Base-by-base conservation (phyloP, 225 moss, liverwort and hornwort genomes). In the Lunularia cruciata region DNA sequence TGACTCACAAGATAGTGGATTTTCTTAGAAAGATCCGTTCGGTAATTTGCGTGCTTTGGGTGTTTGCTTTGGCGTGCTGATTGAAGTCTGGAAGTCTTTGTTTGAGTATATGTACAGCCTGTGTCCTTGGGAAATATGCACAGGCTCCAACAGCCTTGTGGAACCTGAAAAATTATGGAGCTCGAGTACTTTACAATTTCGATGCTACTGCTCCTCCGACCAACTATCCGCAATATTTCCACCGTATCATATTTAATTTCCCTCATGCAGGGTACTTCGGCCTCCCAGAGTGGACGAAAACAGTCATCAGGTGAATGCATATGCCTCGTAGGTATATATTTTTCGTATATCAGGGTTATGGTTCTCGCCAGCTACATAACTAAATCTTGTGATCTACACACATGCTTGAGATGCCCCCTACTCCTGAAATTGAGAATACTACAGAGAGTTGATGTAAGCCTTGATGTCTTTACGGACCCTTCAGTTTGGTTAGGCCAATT, bases 251-350 rank as follows among this genome's bases (percentile, higher is more conserved):
- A 14, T 69, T 69, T 40, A 69, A 69, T 30, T 69, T 69, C 19
- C 69, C 69, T 57, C 69, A 69, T 28, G 69, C 69, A 3, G 69
- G 69, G 7, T 69, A 69, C 56, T 69, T 69, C 57, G 56, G 56
- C 5, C 28, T 8, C 8, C 56, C 27, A 0, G 69, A 69, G 20
- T 56, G 38, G 27, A 16, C 13, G 2, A 55, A 37, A 8, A 39
- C 1, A 8, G 69, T 69, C 3, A 69, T 69, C 26, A 39, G 16
- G 69, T 69, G 11, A 55, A n/a, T n/a, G 68, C 4, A 18, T 14
- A 31, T 48, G 8, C 60, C n/a, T n/a, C n/a, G n/a, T n/a, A n/a
- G n/a, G 2, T n/a, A n/a, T n/a, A n/a, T n/a, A n/a, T n/a, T n/a
- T n/a, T n/a, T n/a, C 57, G 4, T 18, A n/a, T n/a, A 2, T 14